These are phyloP conservation scores for Forsythia viridissima DNA, from an alignment of 257 asterid genomes.

Conservation along the genomic window DNA sequence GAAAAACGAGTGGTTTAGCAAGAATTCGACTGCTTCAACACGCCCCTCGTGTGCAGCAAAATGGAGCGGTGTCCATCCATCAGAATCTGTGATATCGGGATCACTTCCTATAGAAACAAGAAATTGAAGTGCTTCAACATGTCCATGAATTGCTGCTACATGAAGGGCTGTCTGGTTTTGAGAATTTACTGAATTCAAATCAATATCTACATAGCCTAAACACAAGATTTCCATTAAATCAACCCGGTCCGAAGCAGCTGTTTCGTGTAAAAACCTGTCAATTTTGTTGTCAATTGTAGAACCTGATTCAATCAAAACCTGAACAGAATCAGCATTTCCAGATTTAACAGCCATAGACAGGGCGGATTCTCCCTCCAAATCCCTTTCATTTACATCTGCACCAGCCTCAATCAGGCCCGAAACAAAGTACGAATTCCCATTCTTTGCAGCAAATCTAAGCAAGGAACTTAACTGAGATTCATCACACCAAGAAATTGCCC, in stretches of 20 bases:
- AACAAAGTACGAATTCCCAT: conserved; percentile 40
- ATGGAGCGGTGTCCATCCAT: conserved; percentile 66
- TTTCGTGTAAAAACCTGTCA: conserved; percentile 49
- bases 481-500: conserved; percentile 54
- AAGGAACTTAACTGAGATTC: conserved; percentile 44
- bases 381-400: conserved; percentile 50
- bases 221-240: conserved; percentile 62
- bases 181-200: conserved; percentile 44
- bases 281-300: conserved; percentile 26
- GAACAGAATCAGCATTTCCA: conserved; percentile 42
- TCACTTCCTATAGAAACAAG: conserved; percentile 52
- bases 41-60: conserved; percentile 51
- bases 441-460: conserved; percentile 43
- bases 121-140: conserved; percentile 43
- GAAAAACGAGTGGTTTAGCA: conserved; percentile 37
- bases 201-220: conserved; percentile 43
- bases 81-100: conserved; percentile 34
- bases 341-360: conserved; percentile 53
- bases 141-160: conserved; percentile 49
- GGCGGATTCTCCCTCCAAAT: conserved; percentile 24
- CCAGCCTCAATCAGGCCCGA: conserved; percentile 61
- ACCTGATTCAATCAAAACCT: conserved; percentile 55
- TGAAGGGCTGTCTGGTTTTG: conserved; percentile 61
- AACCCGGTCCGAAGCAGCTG: conserved; percentile 42
- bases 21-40: conserved; percentile 34